Percentiles rank a stretch among this genome's conserved stretches.
Conservation (phyloP, 768 basidiomycete species). For the Pluteus cervinus region DNA sequence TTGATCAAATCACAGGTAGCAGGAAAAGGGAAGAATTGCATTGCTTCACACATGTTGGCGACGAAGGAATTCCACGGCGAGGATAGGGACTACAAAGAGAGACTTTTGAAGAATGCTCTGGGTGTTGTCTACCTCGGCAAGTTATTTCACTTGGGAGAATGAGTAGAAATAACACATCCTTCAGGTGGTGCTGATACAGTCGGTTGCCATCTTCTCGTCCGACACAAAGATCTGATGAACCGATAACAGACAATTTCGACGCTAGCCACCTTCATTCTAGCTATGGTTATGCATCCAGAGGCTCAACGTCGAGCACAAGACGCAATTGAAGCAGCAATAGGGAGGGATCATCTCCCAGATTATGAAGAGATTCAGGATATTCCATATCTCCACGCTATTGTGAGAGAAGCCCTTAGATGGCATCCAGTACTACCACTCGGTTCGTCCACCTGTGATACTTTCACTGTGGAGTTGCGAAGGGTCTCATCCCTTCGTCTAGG, state of each 20-base stretch:
- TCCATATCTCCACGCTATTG: constrained; percentile 30
- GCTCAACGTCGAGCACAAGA: constrained; percentile 28
- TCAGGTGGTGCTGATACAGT: constrained; percentile 30
- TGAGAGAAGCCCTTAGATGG: constrained; percentile 33
- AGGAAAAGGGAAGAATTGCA: constrained; percentile 18
- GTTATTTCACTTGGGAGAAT: constrained; percentile 4
- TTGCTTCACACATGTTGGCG: constrained; percentile 21
- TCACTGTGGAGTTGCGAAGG: background rate
- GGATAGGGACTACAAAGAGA: constrained; percentile 16
- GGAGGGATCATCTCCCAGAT: constrained; percentile 27
- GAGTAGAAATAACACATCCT: background rate
- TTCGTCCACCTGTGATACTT: constrained; percentile 7
- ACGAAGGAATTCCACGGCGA: constrained; percentile 12
- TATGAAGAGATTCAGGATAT: constrained; percentile 28
- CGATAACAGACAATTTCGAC: constrained; percentile 14
- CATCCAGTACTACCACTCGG: constrained; percentile 24
- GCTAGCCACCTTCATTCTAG: constrained; percentile 25
- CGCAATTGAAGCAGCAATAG: constrained; percentile 32
- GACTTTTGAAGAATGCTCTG: constrained; percentile 33
- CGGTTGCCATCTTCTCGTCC: background rate
- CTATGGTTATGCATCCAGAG: constrained; percentile 33
- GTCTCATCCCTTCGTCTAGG: constrained; percentile 24
- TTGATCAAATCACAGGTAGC: constrained; percentile 10
- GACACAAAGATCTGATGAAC: constrained; percentile 6
- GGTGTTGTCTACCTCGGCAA: constrained; percentile 35